Conservation (phyloP, 257 asterid species). For the Solanum sejunctum region DNA sequence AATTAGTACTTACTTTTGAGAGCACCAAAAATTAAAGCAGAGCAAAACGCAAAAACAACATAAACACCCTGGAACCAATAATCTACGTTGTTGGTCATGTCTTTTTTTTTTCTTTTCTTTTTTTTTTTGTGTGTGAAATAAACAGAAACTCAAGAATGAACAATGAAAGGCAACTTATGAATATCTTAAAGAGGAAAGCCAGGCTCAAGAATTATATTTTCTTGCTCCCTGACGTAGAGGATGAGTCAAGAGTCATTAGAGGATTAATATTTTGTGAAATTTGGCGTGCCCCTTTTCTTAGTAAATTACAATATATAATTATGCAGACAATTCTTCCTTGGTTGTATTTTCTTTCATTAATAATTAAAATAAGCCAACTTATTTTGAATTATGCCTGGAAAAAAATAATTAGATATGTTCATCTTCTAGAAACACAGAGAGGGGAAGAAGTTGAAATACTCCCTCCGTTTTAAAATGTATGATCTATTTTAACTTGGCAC, state of each 20-base stretch:
- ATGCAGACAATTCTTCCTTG: not conserved
- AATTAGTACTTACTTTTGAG: slow-evolving; percentile 45
- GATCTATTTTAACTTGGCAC: no score
- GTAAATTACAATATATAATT: not conserved
- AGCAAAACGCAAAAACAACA: slow-evolving; percentile 56
- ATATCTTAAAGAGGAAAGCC: not conserved
- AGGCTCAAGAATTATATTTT: not conserved
- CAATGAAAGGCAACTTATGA: not conserved
- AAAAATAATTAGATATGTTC: not conserved
- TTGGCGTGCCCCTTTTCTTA: not conserved
- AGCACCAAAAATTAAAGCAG: slow-evolving; percentile 64
- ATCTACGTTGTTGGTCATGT: slow-evolving; percentile 31
- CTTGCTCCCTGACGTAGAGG: not conserved
- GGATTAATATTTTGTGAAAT: not conserved
- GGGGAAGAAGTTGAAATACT: not conserved
- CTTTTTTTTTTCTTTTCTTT: not conserved
- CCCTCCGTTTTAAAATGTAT: no score
- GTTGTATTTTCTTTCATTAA: not conserved
- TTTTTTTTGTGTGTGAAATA: not conserved
- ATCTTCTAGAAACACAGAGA: not conserved
- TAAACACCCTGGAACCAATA: slow-evolving; percentile 37
- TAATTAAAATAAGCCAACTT: not conserved
- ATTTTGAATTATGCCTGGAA: not conserved
- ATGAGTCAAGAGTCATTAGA: not conserved
- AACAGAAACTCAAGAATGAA: not conserved